Conservation (phyloP, 2,329 filamentous ascomycete genomes). For the Penicillium palitans region DNA sequence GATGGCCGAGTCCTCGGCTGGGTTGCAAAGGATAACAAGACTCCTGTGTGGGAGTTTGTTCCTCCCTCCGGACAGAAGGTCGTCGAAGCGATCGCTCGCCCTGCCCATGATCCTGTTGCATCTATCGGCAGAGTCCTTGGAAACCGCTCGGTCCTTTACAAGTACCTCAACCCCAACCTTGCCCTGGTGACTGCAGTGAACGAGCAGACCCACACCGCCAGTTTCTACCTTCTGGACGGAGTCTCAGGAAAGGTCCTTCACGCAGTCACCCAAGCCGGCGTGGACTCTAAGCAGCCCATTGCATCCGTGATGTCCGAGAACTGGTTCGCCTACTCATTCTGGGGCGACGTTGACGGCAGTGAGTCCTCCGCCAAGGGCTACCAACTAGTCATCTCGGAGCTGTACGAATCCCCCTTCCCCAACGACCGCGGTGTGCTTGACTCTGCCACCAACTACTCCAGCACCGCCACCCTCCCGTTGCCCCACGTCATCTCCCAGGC, state of each 20-base stretch:
- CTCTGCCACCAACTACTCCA: conserved; percentile 71
- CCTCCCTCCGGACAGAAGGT: conserved; percentile 68
- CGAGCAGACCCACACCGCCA: conserved; percentile 56
- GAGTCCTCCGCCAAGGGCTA: conserved; percentile 68
- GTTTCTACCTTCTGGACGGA: conserved; percentile 79
- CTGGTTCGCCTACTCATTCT: conserved; percentile 88
- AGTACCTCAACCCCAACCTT: conserved; percentile 89
- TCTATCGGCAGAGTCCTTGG: conserved; percentile 94
- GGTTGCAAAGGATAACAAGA: conserved; percentile 38
- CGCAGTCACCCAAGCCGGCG: conserved; percentile 67
- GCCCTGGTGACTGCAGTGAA: conserved; percentile 71
- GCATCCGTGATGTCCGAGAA: conserved; percentile 84
- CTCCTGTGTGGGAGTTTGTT: conserved; percentile 70
- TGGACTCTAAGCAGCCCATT: conserved; percentile 73
- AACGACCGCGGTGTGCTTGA: conserved; percentile 83
- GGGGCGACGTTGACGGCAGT: conserved; percentile 51
- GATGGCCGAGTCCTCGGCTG: conserved; percentile 48
- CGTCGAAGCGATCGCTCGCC: conserved; percentile 65
- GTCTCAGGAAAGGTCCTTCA: conserved; percentile 80
- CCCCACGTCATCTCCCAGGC: conserved; percentile 78
- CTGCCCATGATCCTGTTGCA: conserved; percentile 80
- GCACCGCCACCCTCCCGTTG: conserved; percentile 57
- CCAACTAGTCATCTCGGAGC: conserved; percentile 80
- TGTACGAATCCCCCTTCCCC: conserved; percentile 80
- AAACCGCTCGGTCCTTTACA: conserved; percentile 91